phyloP scores from a whole-genome alignment of 2,329 filamentous ascomycete species.

The Phialemoniopsis sp. region DNA sequence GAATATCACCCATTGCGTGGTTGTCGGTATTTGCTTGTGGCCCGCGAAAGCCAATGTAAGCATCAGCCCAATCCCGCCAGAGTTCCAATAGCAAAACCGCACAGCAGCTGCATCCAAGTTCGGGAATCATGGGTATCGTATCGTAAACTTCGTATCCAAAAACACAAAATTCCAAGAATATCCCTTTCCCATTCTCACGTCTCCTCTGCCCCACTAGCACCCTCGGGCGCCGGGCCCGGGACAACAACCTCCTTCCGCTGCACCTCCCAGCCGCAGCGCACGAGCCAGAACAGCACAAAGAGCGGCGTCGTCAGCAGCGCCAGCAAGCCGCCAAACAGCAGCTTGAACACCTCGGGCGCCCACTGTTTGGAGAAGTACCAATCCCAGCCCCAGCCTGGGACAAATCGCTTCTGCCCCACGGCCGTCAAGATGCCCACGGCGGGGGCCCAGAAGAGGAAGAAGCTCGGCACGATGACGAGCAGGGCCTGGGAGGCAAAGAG shows the following conservation, averaged over 20 bases:
- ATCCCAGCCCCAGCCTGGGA: constrained; percentile 25
- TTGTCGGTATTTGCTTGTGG: no score
- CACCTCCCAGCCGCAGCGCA: constrained; percentile 41
- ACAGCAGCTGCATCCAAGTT: no score
- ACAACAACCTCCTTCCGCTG: constrained; percentile 9
- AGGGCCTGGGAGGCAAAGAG: constrained; percentile 29
- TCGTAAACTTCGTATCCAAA: no score
- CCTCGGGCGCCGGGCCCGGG: no score
- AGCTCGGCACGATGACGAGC: constrained; percentile 29
- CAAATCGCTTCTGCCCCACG: background rate
- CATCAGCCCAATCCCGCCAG: no score
- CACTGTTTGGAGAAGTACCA: constrained; percentile 37
- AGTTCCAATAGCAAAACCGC: no score
- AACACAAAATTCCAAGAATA: no score
- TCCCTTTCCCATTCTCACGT: no score
- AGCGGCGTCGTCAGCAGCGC: constrained; percentile 41
- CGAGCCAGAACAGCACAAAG: constrained; percentile 46
- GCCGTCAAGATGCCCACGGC: constrained; percentile 5
- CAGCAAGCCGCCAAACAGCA: constrained; percentile 39
- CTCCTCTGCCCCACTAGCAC: no score
- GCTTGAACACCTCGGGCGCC: constrained; percentile 46
- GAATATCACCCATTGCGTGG: no score
- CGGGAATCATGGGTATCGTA: no score
- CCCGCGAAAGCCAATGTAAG: no score
- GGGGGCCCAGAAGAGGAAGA: constrained; percentile 36